These are phyloP conservation scores for Claviceps digitariae DNA, from an alignment of 2,329 filamentous ascomycete genomes.

Conservation along the genomic window DNA sequence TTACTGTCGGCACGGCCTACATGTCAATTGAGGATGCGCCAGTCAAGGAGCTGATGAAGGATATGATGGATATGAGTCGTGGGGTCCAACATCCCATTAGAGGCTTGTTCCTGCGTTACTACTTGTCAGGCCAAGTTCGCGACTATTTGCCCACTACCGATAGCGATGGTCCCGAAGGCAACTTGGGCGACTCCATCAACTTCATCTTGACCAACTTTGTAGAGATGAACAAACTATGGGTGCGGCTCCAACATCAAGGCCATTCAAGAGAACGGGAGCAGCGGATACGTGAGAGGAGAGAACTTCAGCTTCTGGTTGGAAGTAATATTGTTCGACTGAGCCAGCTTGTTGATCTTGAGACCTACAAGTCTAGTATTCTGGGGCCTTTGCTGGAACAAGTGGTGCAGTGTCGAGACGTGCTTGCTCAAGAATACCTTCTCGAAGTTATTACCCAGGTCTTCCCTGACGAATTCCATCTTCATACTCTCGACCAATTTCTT, in stretches of 20 bases:
- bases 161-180: conserved; percentile 85
- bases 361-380: conserved; percentile 83
- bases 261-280: conserved; percentile 91
- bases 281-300: conserved; percentile 85
- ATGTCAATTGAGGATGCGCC: conserved; percentile 98
- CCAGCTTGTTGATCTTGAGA: conserved; percentile 86
- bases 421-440: conserved; percentile 92
- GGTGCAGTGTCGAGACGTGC: conserved; percentile 90
- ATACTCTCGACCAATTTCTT: conserved; percentile 90
- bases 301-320: conserved; percentile 87
- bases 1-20: conserved; percentile 96
- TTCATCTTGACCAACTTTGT: conserved; percentile 98
- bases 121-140: conserved; percentile 85
- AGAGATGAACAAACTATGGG: conserved; percentile 99
- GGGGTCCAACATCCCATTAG: conserved; percentile 95
- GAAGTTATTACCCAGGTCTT: conserved; percentile 99
- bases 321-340: conserved; percentile 93
- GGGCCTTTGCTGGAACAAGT: conserved; percentile 88
- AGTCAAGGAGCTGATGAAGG: conserved; percentile 99
- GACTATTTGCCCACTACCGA: conserved; percentile 73
- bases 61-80: conserved; percentile 99
- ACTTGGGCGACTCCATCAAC: conserved; percentile 93
- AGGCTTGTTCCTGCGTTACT: conserved; percentile 90
- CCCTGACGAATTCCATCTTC: conserved; percentile 94
- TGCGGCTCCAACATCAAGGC: conserved; percentile 90